These are phyloP conservation scores for Eucalyptus polybractea DNA, from an alignment of 345 rosid genomes.

Conservation along the genomic window DNA sequence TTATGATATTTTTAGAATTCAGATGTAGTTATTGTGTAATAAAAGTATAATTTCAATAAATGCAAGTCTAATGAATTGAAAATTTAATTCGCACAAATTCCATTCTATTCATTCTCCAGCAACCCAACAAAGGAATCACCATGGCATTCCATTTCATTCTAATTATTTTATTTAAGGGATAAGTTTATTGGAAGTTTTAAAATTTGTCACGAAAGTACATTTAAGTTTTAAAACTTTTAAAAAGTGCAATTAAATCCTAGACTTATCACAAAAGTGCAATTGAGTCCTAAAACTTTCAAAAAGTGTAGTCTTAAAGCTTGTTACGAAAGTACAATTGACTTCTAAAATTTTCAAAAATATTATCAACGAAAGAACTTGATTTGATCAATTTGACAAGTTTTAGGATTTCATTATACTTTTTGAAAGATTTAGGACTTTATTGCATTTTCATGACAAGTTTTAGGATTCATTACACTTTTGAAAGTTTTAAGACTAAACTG, in stretches of 20 bases:
- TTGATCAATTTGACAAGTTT: too few species aligned
- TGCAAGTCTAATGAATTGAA: neutral
- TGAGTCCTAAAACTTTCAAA: accelerated
- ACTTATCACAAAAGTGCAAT: too few species aligned
- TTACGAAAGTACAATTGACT: accelerated
- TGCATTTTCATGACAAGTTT: too few species aligned
- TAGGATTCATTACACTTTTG: too few species aligned
- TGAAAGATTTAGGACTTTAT: too few species aligned
- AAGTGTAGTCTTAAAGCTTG: accelerated
- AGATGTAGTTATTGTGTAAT: neutral
- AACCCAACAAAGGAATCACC: neutral
- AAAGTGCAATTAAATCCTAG: too few species aligned
- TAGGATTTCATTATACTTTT: too few species aligned
- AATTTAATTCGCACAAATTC: neutral
- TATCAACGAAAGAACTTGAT: too few species aligned
- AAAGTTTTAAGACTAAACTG: too few species aligned
- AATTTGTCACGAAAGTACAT: accelerated
- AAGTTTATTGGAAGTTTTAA: too few species aligned
- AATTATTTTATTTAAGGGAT: neutral
- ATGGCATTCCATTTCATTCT: neutral
- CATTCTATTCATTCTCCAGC: neutral
- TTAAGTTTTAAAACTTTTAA: too few species aligned
- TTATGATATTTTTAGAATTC: neutral
- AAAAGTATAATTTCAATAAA: neutral
- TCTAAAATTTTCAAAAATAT: too few species aligned